Conservation (phyloP, 176 grass and related monocot species). For the Avena sativa region DNA sequence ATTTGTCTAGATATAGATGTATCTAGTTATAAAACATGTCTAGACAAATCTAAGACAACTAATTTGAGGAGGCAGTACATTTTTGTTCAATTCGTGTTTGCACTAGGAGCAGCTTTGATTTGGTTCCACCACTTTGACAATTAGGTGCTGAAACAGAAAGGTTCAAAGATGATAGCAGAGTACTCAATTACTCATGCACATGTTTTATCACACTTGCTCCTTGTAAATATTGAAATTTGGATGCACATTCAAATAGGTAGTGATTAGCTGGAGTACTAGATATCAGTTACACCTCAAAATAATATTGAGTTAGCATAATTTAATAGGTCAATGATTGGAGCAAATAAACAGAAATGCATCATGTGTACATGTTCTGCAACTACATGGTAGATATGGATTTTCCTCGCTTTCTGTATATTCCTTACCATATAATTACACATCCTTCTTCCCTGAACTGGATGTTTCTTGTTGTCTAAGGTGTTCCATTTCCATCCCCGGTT, state of each 20-base stretch:
- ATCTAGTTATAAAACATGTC: no score
- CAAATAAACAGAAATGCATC: background rate
- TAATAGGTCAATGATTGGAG: slow-evolving; percentile 11
- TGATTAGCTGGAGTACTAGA: slow-evolving; percentile 20
- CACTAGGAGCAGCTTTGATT: background rate
- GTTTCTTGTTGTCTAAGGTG: background rate
- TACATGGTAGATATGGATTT: background rate
- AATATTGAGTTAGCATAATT: background rate
- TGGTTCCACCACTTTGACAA: slow-evolving; percentile 9
- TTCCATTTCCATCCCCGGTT: background rate
- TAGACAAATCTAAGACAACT: no score
- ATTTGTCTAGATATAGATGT: no score
- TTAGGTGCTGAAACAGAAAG: background rate
- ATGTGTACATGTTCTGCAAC: background rate
- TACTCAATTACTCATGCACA: background rate
- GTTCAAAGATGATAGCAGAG: background rate
- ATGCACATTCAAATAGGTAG: background rate
- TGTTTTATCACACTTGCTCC: background rate
- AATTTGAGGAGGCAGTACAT: background rate
- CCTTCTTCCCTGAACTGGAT: background rate
- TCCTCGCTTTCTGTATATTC: background rate
- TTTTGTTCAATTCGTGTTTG: background rate
- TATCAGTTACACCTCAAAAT: background rate
- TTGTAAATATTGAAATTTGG: background rate
- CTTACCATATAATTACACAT: background rate